Base-by-base conservation (phyloP, 768 basidiomycete species). In the Harrya chromipes region DNA sequence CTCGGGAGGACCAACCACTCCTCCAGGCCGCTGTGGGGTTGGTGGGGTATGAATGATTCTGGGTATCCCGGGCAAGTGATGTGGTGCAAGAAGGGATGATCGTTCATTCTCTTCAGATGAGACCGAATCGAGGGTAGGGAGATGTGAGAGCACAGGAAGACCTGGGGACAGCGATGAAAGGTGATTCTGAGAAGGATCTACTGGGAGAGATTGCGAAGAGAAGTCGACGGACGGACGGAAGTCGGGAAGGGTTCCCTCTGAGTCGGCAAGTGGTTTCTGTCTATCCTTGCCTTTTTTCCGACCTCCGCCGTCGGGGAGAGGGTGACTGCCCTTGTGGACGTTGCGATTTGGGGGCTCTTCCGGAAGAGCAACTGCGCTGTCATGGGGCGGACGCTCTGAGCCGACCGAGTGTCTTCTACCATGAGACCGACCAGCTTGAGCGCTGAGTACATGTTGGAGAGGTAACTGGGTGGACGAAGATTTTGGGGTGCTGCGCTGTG, bases 31-130 rank as follows among this genome's bases (percentile, higher is more conserved):
- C 38, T 70, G 61, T 45, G 69, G 69, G 21, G 69, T 70, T 34
- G 69, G 68, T 34, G 69, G 70, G 42, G 69, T 70, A 56, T 72
- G 70, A 13, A 66, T 61, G 43, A 70, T 70, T 24, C 50, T 57
- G 34, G 69, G 69, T 58, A 68, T 63, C n/a, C 16, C 23, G 33
- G 54, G 56, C 23, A 56, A 52, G 40, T 31, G 56, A 38, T 62
- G 68, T n/a, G 61, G 52, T 14, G 64, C 64, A 36, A 66, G 57
- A 17, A 63, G 57, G 40, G 72, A 60, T 16, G 66, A 54, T 4
- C 49, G 62, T 3, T 56, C 61, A 36, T 54, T 57, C 35, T 63
- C 67, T 16, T 58, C 63, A 12, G 58, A 61, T 6, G 63, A 52
- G 7, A 27, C 54, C 0, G 67, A 67, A 40, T 70, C 56, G 35